Base-by-base conservation (phyloP, 371 early-diverging fungal species). In the Conidiobolus incongruus region DNA sequence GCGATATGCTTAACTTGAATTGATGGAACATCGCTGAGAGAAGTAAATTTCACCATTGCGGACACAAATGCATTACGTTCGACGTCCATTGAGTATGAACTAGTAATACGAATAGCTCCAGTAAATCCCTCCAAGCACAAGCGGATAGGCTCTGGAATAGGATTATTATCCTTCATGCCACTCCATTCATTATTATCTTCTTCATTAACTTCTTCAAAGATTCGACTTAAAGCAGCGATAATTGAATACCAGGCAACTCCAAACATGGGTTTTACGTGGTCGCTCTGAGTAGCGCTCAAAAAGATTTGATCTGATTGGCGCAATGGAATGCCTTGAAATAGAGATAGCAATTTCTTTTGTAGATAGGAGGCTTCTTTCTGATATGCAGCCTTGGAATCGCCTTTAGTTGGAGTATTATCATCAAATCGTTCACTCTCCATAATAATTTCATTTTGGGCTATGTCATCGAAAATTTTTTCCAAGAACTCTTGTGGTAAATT, bases 241-340 rank as follows among this genome's bases (percentile, higher is more conserved):
- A 88, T 65, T 0, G 87, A 66, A 66, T 83, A 84, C 94, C 94
- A 94, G 6, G 82, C 71, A 0, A 80, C 64, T 39, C 77, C 80
- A 63, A 93, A 88, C 94, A 93, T 91, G 15, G 76, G 72, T 40
- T 78, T 77, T n/a, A 88, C 79, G 53, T 93, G 94, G 40, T 87
- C 91, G 26, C 74, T 64, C 45, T 87, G 82, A 12, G 81, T 74
- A 0, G 81, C 81, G 26, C 56, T 64, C 47, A 72, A 64, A 42
- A 72, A 77, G 11, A 42, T 35, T 11, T 32, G 15, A 19, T 35
- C 35, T 3, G 21, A 15, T 26, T 26, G 4, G 26, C 26, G 26
- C 8, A 26, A 26, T 3, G 26, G 26, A 26, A 26, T 26, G 2
- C 44, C 44, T 21, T 44, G 44, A 35, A 44, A 44, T n/a, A 44